Conservation (phyloP, 306 rosid species). For the Boehmeria nivea region DNA sequence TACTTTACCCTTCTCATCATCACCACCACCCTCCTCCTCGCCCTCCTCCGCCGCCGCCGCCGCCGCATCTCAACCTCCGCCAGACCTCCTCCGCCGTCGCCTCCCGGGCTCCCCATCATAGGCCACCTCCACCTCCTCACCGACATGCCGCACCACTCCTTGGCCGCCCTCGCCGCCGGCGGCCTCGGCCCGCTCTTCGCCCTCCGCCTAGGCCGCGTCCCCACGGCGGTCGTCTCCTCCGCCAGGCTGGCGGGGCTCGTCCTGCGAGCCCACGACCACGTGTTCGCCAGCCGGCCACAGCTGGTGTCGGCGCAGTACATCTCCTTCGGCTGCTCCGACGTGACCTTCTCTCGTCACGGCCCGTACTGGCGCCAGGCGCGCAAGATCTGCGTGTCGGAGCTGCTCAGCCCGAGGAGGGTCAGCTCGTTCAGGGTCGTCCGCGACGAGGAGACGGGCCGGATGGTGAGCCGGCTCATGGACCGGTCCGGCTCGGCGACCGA, state of each 20-base stretch:
- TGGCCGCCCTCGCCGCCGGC: constrained; percentile 13
- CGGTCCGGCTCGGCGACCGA: constrained; percentile 9
- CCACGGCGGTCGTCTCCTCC: constrained; percentile 30
- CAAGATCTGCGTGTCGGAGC: constrained; percentile 33
- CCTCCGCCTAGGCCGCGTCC: constrained; percentile 36
- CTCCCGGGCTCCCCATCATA: constrained; percentile 25
- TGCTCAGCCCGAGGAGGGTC: constrained; percentile 31
- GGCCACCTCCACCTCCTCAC: constrained; percentile 40
- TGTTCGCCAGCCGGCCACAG: constrained; percentile 32
- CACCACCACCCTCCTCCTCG: not conserved
- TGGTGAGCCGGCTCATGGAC: constrained; percentile 10
- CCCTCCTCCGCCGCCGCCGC: not conserved
- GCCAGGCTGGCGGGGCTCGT: constrained; percentile 25
- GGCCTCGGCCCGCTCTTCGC: constrained; percentile 33
- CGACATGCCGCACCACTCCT: constrained; percentile 21
- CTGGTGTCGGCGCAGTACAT: constrained; percentile 34
- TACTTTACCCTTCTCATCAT: constrained; percentile 1
- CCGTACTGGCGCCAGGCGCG: constrained; percentile 40
- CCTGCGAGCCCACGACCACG: constrained; percentile 36
- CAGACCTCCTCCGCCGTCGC: constrained; percentile 30
- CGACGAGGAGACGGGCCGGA: constrained; percentile 23
- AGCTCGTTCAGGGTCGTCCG: constrained; percentile 23
- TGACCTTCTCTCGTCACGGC: constrained; percentile 38
- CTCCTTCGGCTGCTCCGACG: constrained; percentile 38
- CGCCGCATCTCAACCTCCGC: not conserved